Conservation (phyloP, 805 yeast genomes). For the Candida schatavii region DNA sequence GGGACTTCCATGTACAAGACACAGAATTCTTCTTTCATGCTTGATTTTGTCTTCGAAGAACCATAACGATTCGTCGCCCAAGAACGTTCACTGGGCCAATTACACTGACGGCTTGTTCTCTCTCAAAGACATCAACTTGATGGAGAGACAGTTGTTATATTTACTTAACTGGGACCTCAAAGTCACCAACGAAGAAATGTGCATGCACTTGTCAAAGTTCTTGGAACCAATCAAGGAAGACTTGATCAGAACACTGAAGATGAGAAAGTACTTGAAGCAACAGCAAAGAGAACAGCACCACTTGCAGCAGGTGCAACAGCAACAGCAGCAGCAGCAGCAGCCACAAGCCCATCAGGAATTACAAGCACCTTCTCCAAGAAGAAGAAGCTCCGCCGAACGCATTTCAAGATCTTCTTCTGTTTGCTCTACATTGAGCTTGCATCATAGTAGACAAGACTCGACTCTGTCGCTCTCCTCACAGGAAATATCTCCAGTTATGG, state of each 20-base stretch:
- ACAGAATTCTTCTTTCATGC: slow-evolving; percentile 72
- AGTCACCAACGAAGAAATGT: slow-evolving; percentile 44
- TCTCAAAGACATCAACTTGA: slow-evolving; percentile 66
- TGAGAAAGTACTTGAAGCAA: slow-evolving; percentile 28
- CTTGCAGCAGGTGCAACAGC: slow-evolving; percentile 9
- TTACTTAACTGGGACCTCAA: slow-evolving; percentile 69
- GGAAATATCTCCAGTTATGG: slow-evolving; percentile 6
- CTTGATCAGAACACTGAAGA: slow-evolving; percentile 30
- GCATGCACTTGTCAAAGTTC: slow-evolving; percentile 40
- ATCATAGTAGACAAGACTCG: slow-evolving; percentile 16
- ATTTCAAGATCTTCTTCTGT: slow-evolving; percentile 17
- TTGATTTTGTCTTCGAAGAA: slow-evolving; percentile 69
- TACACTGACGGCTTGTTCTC: slow-evolving; percentile 73
- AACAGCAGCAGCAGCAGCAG: slow-evolving; percentile 7
- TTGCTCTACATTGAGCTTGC: slow-evolving; percentile 11
- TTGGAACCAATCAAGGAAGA: slow-evolving; percentile 50
- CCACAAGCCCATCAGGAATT: neutral
- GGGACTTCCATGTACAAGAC: slow-evolving; percentile 78
- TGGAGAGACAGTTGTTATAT: slow-evolving; percentile 74
- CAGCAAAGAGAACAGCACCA: slow-evolving; percentile 17
- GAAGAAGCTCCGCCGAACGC: slow-evolving; percentile 6
- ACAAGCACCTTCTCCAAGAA: neutral
- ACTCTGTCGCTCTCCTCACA: slow-evolving; percentile 16
- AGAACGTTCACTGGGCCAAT: slow-evolving; percentile 75
- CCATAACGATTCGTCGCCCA: slow-evolving; percentile 77